Evolutionary conservation across 495 filamentous ascomycete species (phyloP).

Genomic region (Podospora comata): DNA sequence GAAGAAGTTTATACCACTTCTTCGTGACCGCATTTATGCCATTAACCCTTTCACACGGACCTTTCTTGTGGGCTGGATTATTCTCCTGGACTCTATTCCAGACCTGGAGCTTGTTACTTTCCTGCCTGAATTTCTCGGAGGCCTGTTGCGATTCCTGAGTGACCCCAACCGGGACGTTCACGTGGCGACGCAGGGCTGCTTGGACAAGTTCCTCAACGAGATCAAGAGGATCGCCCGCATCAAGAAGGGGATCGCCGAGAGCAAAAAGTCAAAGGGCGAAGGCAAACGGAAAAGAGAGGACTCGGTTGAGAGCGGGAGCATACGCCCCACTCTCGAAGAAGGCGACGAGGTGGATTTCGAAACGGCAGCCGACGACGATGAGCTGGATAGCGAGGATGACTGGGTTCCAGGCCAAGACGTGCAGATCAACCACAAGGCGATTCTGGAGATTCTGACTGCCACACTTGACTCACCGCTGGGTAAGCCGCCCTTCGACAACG

Average conservation of each 20-base stretch:
- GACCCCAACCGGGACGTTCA: slow-evolving; percentile 91
- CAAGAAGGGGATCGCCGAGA: slow-evolving; percentile 89
- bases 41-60: slow-evolving; percentile 91
- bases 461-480: slow-evolving; percentile 83
- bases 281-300: slow-evolving; percentile 63
- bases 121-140: slow-evolving; percentile 86
- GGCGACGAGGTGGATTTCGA: slow-evolving; percentile 56
- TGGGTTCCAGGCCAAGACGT: slow-evolving; percentile 98
- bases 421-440: slow-evolving; percentile 85
- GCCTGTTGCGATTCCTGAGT: slow-evolving; percentile 87
- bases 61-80: slow-evolving; percentile 96
- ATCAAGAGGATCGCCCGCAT: slow-evolving; percentile 91
- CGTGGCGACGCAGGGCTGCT: slow-evolving; percentile 78
- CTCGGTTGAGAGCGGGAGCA: slow-evolving; percentile 61
- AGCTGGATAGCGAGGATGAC: slow-evolving; percentile 70
- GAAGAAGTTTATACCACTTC: slow-evolving; percentile 82
- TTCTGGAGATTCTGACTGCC: slow-evolving; percentile 85
- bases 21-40: slow-evolving; percentile 89
- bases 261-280: slow-evolving; percentile 65
- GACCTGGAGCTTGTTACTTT: slow-evolving; percentile 93
- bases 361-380: slow-evolving; percentile 56
- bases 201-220: slow-evolving; percentile 91
- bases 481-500: slow-evolving; percentile 36
- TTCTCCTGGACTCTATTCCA: slow-evolving; percentile 90
- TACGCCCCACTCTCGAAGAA: slow-evolving; percentile 40